Evolutionary conservation across 768 basidiomycete species (phyloP), one percentile per base, ranked within the genome.

Genomic region (Trametes cinnabarina): DNA sequence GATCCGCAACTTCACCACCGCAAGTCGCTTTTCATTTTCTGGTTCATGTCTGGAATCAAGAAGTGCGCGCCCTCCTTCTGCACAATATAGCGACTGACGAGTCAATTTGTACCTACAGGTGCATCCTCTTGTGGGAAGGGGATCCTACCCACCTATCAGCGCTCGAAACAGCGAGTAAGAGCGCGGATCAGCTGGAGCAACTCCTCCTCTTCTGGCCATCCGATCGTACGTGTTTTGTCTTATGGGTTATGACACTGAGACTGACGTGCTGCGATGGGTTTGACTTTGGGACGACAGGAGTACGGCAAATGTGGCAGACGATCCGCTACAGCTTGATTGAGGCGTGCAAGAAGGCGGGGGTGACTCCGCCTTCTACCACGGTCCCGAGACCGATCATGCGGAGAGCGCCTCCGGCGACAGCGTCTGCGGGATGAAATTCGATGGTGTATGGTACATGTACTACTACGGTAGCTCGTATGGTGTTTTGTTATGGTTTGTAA

Each of bases 1-100:
- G 26, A 22, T n/a, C 4, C 15, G 2, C 26, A 43, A 23, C 44
- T 50, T 25, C 50, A 61, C 41, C 55, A 61, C 25, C 60, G 60
- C 46, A 61, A 61, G 47, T 56, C 55, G n/a, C 39, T 61, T 46
- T 41, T 56, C 44, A 48, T 61, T 34, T 61, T 42, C 32, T 61
- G 55, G 55, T 49, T 23, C 51, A 43, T 61, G 30, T 40, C 60
- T 28, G 55, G 46, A 9, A 48, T 61, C 41, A 51, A 42, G 23
- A 61, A 48, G 60, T 61, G 54, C 35, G 43, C 32, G 20, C 48
- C 3, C 25, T 43, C 26, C 11, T 34, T 26, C 12, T 14, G 10
- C 42, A 22, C 23, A 12, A 15, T 34, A 7, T 20, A 5, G 11
- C 25, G 15, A 26, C 42, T 28, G 25, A 26, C 25, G 12, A 12